phyloP scores from a whole-genome alignment of 2,329 filamentous ascomycete species.

The Raffaelea albimanens region DNA sequence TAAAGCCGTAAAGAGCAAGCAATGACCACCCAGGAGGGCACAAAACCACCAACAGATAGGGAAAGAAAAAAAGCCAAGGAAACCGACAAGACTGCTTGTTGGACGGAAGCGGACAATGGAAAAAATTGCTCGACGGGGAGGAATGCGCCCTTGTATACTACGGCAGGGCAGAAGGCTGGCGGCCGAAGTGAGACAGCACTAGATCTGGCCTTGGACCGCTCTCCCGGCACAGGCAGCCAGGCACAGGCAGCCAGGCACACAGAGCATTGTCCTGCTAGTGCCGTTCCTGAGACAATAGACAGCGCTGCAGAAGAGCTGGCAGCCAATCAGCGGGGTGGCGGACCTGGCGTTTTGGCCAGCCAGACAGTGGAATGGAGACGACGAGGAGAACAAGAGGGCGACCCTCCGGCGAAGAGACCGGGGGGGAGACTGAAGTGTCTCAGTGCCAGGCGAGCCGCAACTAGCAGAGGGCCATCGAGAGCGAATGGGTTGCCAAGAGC shows the following conservation, averaged over 20 bases:
- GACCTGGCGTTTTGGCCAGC: too few relatives aligned
- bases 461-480: background rate
- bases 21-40: background rate
- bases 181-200: too few relatives aligned
- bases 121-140: too few relatives aligned
- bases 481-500: background rate
- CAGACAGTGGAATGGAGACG: conserved; percentile 4
- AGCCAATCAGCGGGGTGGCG: background rate
- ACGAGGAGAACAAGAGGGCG: background rate
- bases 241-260: background rate
- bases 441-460: too few relatives aligned
- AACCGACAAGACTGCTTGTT: too few relatives aligned
- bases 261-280: too few relatives aligned
- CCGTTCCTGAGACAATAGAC: too few relatives aligned
- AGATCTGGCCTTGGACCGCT: too few relatives aligned
- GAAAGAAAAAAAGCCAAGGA: background rate
- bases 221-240: too few relatives aligned
- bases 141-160: too few relatives aligned
- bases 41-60: background rate
- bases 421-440: background rate
- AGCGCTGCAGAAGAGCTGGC: background rate
- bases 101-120: too few relatives aligned
- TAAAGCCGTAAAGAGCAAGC: background rate
- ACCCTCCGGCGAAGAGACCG: background rate
- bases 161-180: too few relatives aligned